Evolutionary conservation across 2,329 filamentous ascomycete genomes (phyloP).

Genomic region (Talaromyces albobiverticillius): DNA sequence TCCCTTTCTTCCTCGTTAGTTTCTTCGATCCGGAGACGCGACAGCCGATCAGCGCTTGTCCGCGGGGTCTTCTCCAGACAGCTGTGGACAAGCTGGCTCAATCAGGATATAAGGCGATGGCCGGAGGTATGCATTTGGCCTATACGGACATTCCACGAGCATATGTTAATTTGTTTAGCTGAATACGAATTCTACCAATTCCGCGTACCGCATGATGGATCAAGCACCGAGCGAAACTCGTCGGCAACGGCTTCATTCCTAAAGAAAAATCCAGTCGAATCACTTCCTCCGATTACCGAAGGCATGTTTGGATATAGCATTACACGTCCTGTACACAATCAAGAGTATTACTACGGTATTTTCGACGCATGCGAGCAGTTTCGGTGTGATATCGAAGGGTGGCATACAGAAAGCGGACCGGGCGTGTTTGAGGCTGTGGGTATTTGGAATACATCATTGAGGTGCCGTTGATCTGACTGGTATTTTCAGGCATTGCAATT

Average conservation of each 20-base stretch:
- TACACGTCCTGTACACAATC: slow-evolving; percentile 81
- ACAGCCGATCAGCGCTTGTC: slow-evolving; percentile 71
- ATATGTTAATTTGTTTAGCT: slow-evolving; percentile 51
- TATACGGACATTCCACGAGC: slow-evolving; percentile 1
- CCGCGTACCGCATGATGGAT: slow-evolving; percentile 57
- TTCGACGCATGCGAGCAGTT: slow-evolving; percentile 78
- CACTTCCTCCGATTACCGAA: slow-evolving; percentile 78
- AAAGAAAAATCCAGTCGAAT: slow-evolving; percentile 66
- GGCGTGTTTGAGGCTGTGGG: slow-evolving; percentile 87
- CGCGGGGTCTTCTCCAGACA: slow-evolving; percentile 69
- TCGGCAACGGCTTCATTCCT: slow-evolving; percentile 73
- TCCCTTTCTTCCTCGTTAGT: slow-evolving; percentile 80
- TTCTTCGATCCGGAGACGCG: slow-evolving; percentile 79
- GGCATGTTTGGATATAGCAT: slow-evolving; percentile 96
- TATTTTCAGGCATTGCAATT: slow-evolving; percentile 70
- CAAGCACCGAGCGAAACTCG: slow-evolving; percentile 55
- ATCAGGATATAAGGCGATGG: slow-evolving; percentile 78
- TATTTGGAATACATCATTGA: slow-evolving; percentile 13
- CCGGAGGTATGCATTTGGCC: slow-evolving; percentile 65
- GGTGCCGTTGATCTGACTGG: slow-evolving; percentile 19
- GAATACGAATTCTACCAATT: slow-evolving; percentile 97
- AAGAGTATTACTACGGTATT: slow-evolving; percentile 87
- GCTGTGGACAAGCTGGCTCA: slow-evolving; percentile 65
- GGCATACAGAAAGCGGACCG: slow-evolving; percentile 92
- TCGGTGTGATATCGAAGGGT: slow-evolving; percentile 80